Base-by-base conservation (phyloP, 768 basidiomycete genomes). In the Leccinum barrowsii region DNA sequence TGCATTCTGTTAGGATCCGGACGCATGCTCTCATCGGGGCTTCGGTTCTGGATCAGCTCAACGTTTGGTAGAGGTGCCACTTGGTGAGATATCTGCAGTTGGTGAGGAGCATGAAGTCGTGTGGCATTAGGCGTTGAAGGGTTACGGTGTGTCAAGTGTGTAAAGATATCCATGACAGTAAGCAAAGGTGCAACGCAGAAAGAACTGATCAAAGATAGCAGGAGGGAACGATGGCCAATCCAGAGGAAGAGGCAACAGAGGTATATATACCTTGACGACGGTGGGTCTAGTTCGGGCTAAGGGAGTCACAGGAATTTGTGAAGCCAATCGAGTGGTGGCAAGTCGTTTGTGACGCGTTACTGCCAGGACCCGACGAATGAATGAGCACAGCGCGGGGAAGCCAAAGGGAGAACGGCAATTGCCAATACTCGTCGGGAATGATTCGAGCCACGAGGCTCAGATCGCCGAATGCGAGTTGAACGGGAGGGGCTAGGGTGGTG, bases 221-320 rank as follows among this genome's bases (percentile, higher is more conserved):
- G 17, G 15, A 52, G 37, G 61, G 11, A 44, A 57, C 40, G 22
- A 49, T 64, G 2, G 59, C 57, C 40, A 51, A 15, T 44, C 37
- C 24, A 56, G 35, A 48, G 59, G 50, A 58, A 42, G 30, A 2
- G 13, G 24, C 4, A 5, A 32, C 7, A 35, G n/a, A n/a, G 1
- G 22, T 42, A 60, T 56, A 65, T 52, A 60, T 65, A 69, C 68
- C 64, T 61, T 53, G 13, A 44, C 32, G 51, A 37, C 52, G 8
- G 40, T 13, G 4, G 26, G 40, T 58, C 28, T 48, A 40, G 47
- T 50, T 51, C n/a, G 57, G 54, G 40, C 35, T 24, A 35, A 57
- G 17, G 30, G 24, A 22, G 44, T 40, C 50, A 50, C 40, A 21
- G 57, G 34, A 46, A 34, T 15, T n/a, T 30, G 17, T 47, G 54